phyloP scores from a whole-genome alignment of 208 protist species.

The Acanthamoeba healyi region DNA sequence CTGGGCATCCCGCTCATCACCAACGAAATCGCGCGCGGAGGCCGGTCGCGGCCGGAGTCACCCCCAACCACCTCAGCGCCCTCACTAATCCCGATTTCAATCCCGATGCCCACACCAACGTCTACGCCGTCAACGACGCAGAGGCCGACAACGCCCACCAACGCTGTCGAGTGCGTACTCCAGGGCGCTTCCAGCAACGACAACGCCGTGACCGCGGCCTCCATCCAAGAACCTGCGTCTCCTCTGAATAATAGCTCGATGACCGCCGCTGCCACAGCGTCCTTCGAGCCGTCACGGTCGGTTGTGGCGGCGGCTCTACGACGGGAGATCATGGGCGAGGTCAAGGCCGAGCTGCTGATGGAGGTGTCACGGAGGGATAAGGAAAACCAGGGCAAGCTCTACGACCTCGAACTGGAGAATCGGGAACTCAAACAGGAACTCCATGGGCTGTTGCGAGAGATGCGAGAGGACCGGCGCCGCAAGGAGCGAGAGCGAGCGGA shows the following conservation, averaged over 20 bases:
- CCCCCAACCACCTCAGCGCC: neutral
- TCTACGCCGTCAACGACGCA: neutral
- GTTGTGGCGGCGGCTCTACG: neutral
- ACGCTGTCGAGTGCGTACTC: neutral
- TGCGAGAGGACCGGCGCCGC: neutral
- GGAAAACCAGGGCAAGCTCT: neutral
- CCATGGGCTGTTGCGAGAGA: neutral
- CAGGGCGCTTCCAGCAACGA: neutral
- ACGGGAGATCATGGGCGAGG: neutral
- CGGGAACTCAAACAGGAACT: neutral
- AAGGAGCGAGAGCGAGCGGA: neutral
- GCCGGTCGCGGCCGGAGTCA: too few species aligned
- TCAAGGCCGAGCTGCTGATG: slow-evolving; percentile 12
- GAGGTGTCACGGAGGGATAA: neutral
- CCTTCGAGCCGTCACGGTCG: neutral
- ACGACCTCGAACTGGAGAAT: neutral
- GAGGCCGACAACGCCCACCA: neutral
- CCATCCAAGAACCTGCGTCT: too few species aligned
- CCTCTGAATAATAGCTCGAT: neutral
- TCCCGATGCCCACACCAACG: neutral
- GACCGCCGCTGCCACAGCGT: neutral
- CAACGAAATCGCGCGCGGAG: neutral
- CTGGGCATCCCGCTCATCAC: neutral
- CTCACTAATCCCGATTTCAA: too few species aligned
- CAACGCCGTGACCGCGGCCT: neutral